These are phyloP conservation scores for Claviceps humidiphila DNA, from an alignment of 2,329 filamentous ascomycete genomes.

Conservation along the genomic window DNA sequence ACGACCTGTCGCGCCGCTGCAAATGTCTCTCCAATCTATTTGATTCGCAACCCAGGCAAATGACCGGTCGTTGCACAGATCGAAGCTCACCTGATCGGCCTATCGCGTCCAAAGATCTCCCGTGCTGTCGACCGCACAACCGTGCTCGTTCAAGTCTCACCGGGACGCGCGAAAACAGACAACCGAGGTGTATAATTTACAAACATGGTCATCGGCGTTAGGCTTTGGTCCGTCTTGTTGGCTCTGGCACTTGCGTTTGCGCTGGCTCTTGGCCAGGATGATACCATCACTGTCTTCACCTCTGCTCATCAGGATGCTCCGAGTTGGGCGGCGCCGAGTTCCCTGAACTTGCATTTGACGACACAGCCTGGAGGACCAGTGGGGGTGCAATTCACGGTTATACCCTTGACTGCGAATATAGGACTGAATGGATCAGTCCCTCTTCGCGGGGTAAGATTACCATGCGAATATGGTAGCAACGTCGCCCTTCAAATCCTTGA, in stretches of 20 bases:
- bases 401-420: constrained; percentile 29
- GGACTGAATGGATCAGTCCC: constrained; percentile 29
- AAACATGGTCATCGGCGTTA: not conserved
- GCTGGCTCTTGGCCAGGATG: constrained; percentile 19
- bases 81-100: not conserved
- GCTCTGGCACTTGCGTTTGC: constrained; percentile 15
- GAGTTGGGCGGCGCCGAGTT: constrained; percentile 24
- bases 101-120: not conserved
- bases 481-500: not conserved
- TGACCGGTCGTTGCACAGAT: constrained; percentile 1
- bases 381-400: constrained; percentile 26
- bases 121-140: not conserved
- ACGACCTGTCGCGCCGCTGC: not conserved
- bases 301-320: constrained; percentile 22
- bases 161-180: not conserved
- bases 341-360: constrained; percentile 28
- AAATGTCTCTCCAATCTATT: constrained; percentile 3
- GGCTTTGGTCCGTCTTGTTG: constrained; percentile 5
- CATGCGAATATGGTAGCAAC: not conserved
- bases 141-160: not conserved
- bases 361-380: constrained; percentile 13
- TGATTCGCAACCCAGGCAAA: not conserved
- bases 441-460: constrained; percentile 20
- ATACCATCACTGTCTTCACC: constrained; percentile 17
- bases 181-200: not conserved